Percentiles rank a stretch among this genome's conserved stretches.
These are phyloP conservation scores for Thielaviopsis musarum DNA, from an alignment of 2,329 filamentous ascomycete genomes.

Conservation along the genomic window DNA sequence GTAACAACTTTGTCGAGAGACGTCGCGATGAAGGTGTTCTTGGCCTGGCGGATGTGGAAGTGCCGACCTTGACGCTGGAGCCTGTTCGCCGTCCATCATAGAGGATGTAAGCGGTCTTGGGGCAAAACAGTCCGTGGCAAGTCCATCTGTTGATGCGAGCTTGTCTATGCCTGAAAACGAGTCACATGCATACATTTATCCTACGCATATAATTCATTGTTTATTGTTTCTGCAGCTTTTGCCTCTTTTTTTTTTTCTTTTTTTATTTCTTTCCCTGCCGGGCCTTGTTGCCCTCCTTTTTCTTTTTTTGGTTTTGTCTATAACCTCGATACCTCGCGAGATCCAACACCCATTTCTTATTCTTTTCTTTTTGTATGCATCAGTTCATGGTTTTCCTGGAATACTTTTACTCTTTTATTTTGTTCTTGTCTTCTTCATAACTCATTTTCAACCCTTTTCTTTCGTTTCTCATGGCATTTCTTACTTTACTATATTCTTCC, in stretches of 20 bases:
- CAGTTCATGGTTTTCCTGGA: background rate
- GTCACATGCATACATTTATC: background rate
- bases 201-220: background rate
- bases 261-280: background rate
- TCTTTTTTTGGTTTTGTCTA: background rate
- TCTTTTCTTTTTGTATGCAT: background rate
- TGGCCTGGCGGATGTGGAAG: slow-evolving; percentile 48
- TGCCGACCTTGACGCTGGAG: slow-evolving; percentile 25
- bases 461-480: background rate
- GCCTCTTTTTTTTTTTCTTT: slow-evolving; percentile 1
- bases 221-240: slow-evolving; percentile 5
- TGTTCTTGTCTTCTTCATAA: background rate
- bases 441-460: background rate
- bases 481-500: background rate
- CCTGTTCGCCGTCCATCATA: slow-evolving; percentile 20
- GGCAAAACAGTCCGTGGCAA: background rate
- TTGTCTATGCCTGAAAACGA: background rate
- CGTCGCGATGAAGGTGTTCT: slow-evolving; percentile 57
- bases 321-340: background rate
- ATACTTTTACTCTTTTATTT: background rate
- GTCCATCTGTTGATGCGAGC: background rate
- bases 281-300: background rate
- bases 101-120: slow-evolving; percentile 3
- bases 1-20: slow-evolving; percentile 66
- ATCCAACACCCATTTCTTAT: background rate